Evolutionary conservation across 148 eudicot species (phyloP).

Genomic region (Salicornia ramosissima): DNA sequence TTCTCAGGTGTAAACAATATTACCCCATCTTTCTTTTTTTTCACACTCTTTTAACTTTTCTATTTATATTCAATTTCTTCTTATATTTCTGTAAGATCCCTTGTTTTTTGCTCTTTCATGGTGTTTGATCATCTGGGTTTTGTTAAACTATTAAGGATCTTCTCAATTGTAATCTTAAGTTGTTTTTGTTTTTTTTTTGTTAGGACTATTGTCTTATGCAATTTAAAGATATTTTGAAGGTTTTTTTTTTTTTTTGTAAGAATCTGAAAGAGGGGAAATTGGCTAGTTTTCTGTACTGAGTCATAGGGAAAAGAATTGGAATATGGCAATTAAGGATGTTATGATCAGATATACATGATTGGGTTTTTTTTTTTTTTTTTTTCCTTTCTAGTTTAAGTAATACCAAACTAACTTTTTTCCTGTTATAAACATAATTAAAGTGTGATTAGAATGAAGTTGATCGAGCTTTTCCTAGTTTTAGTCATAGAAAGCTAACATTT

Average conservation of each 20-base stretch:
- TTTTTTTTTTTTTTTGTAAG: not conserved
- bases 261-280: not conserved
- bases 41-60: not conserved
- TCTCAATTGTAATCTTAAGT: not conserved
- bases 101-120: not conserved
- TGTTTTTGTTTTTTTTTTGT: not conserved
- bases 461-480: too few relatives aligned
- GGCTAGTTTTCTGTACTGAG: not conserved
- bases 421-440: too few relatives aligned
- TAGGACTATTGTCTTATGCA: not conserved
- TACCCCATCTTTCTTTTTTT: constrained; percentile 1
- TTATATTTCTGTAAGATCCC: constrained; percentile 5
- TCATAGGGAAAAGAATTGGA: not conserved
- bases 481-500: too few relatives aligned
- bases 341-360: not conserved
- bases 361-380: not conserved
- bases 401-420: too few relatives aligned
- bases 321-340: not conserved
- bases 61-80: not conserved
- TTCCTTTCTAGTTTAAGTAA: too few relatives aligned
- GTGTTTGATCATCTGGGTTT: not conserved
- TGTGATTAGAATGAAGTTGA: too few relatives aligned
- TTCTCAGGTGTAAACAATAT: constrained; percentile 18
- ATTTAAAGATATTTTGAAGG: not conserved
- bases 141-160: not conserved